Conservation (phyloP, 345 rosid genomes). For the Salix viminalis region DNA sequence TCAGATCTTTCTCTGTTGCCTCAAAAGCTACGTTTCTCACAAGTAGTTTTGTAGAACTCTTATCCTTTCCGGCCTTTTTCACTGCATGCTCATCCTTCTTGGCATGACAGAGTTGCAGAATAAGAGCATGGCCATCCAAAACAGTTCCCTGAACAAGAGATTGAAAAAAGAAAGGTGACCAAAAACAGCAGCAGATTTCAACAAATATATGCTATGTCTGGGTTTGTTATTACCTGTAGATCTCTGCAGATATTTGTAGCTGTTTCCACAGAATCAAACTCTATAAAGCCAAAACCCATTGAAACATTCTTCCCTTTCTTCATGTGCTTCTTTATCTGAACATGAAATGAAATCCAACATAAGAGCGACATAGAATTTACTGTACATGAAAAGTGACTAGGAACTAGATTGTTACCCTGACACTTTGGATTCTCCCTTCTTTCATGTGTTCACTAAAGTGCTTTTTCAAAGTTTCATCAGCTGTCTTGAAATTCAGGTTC, state of each 20-base stretch:
- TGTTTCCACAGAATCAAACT: constrained; percentile 77
- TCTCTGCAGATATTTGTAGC: constrained; percentile 60
- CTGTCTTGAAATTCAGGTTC: constrained; percentile 89
- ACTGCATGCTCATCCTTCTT: constrained; percentile 55
- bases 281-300: constrained; percentile 86
- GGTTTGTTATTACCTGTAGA: constrained; percentile 54
- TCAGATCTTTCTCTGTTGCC: constrained; percentile 85
- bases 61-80: constrained; percentile 56
- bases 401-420: constrained; percentile 51
- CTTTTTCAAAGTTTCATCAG: constrained; percentile 68
- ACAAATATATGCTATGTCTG: not conserved
- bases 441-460: constrained; percentile 63
- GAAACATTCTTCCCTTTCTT: constrained; percentile 82
- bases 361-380: constrained; percentile 15
- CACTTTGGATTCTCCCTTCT: constrained; percentile 67
- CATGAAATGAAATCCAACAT: constrained; percentile 3
- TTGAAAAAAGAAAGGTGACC: constrained; percentile 1
- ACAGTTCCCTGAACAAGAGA: constrained; percentile 55
- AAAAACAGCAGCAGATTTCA: not conserved
- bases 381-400: not conserved
- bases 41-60: constrained; percentile 68
- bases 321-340: constrained; percentile 76
- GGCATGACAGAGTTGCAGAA: constrained; percentile 69
- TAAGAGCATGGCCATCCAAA: constrained; percentile 92
- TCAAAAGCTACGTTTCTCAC: constrained; percentile 92